Conservation (phyloP, 1,284 basidiomycete genomes). For the Ganoderma lingzhi region DNA sequence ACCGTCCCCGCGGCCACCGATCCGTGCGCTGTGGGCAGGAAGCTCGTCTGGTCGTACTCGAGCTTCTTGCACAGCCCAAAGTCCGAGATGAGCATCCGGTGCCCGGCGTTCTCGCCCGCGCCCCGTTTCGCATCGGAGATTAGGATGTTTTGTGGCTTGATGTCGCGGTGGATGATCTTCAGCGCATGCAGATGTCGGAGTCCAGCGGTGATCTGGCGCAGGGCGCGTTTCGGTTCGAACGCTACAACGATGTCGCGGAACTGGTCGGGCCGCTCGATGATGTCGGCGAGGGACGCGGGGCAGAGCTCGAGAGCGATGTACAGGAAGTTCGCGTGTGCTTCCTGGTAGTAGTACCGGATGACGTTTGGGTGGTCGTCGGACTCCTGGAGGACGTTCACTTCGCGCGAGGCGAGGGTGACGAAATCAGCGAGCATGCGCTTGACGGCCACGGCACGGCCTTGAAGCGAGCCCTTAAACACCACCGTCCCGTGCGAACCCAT, state of each 20-base stretch:
- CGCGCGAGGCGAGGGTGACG: conserved; percentile 92
- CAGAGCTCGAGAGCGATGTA: conserved; percentile 98
- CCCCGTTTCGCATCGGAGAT: conserved; percentile 78
- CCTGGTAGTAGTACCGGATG: conserved; percentile 98
- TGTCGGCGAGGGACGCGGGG: conserved; percentile 92
- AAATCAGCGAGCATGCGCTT: conserved; percentile 97
- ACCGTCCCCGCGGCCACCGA: conserved; percentile 91
- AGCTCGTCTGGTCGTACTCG: conserved; percentile 93
- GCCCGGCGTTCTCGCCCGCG: conserved; percentile 54
- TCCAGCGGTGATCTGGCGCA: conserved; percentile 89
- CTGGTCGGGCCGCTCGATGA: conserved; percentile 86
- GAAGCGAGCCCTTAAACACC: conserved; percentile 92
- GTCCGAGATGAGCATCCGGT: conserved; percentile 94
- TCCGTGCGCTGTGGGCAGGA: conserved; percentile 82
- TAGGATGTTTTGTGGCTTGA: conserved; percentile 98
- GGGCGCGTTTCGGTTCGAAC: conserved; percentile 89
- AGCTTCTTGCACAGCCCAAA: conserved; percentile 95
- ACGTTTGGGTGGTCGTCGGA: conserved; percentile 99
- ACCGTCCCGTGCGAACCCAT: conserved; percentile 98
- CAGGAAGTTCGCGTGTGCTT: conserved; percentile 91
- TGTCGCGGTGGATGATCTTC: conserved; percentile 97
- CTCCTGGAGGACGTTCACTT: conserved; percentile 94
- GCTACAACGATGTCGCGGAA: conserved; percentile 71
- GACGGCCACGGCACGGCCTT: conserved; percentile 96
- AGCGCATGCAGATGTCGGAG: conserved; percentile 92